Conservation (phyloP, 768 basidiomycete genomes). For the Scleroderma bovista region DNA sequence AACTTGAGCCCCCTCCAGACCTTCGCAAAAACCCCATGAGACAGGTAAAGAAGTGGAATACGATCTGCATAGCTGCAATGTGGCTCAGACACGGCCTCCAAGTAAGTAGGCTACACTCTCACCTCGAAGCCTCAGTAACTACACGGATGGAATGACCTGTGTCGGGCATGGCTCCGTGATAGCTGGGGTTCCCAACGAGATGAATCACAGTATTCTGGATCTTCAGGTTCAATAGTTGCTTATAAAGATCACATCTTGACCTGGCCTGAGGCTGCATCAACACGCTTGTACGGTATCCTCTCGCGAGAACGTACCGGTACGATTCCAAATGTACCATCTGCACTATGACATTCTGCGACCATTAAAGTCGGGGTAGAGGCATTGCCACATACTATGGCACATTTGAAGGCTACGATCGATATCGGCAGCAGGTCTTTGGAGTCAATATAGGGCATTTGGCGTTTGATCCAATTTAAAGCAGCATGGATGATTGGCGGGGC, state of each 20-base stretch:
- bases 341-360: slow-evolving; percentile 74
- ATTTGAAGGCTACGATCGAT: slow-evolving; percentile 71
- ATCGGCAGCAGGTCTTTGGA: slow-evolving; percentile 84
- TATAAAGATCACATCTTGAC: slow-evolving; percentile 79
- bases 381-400: slow-evolving; percentile 83
- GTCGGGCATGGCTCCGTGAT: slow-evolving; percentile 57
- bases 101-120: neutral
- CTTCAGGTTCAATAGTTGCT: slow-evolving; percentile 66
- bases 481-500: slow-evolving; percentile 33
- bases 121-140: slow-evolving; percentile 44
- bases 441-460: slow-evolving; percentile 66
- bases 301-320: slow-evolving; percentile 50
- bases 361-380: slow-evolving; percentile 77
- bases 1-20: slow-evolving; percentile 53
- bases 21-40: slow-evolving; percentile 39
- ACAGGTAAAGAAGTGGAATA: slow-evolving; percentile 30
- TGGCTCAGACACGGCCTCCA: slow-evolving; percentile 7
- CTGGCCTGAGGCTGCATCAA: slow-evolving; percentile 48
- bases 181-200: slow-evolving; percentile 72
- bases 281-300: neutral
- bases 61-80: slow-evolving; percentile 19
- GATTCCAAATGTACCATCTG: slow-evolving; percentile 75
- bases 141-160: slow-evolving; percentile 61
- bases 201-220: slow-evolving; percentile 62
- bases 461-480: slow-evolving; percentile 45